Evolutionary conservation across 352 stramenopile species (phyloP), one percentile per base, ranked within the genome.

Genomic region (Blastocystis sp.): DNA sequence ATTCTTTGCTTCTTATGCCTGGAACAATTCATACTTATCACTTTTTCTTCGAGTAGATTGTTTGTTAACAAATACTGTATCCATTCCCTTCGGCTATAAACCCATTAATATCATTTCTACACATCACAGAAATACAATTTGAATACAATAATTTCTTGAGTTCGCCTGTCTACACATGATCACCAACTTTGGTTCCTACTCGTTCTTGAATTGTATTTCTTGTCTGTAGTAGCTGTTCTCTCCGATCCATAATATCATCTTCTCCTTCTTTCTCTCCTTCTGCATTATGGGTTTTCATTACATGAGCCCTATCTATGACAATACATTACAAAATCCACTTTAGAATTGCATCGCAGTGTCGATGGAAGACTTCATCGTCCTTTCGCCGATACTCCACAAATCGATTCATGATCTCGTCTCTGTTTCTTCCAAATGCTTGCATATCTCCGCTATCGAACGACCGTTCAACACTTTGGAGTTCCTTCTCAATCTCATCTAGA

Each of bases 321-420:
- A 56, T 27, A 24, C 49, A 39, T 19, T 43, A n/a, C 46, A 4
- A 14, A 16, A 35, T 63, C 14, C 14, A 80, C 69, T 54, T 54
- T 24, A 80, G 39, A 42, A 80, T 42, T 59, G 69, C 69, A 61
- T 80, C 69, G 43, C 69, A 80, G 69, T 80, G 69, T 14, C 52
- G 42, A 12, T 54, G 69, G 49, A 80, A 80, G 24, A 80, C 69
- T 80, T 80, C 69, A 35, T 80, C 69, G 27, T 80, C 69, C n/a
- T 43, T 58, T 19, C 46, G 21, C 16, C 69, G 39, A 52, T 58
- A 80, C 46, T 80, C 46, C 24, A 58, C 49, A 49, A 80, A 80
- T 80, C 43, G 69, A 35, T 80, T 54, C 46, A 80, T 80, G 14
- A 80, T 63, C 11, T 80, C 69, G 11, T 59, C 46, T 80, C 52